Evolutionary conservation across 225 moss, liverwort and hornwort species (phyloP).

Genomic region (Polytrichum formosum): DNA sequence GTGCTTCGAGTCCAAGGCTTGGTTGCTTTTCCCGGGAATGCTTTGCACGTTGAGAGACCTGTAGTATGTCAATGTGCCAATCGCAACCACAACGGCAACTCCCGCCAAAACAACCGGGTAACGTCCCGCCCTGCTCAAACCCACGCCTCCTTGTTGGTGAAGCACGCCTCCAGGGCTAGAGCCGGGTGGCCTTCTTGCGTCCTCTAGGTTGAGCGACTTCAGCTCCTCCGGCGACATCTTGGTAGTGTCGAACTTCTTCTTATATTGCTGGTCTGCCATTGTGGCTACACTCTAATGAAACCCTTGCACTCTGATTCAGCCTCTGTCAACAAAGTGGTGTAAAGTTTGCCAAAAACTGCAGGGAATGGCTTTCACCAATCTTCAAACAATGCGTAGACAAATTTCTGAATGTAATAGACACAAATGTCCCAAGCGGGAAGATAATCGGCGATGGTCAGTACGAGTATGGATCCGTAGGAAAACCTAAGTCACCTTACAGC

Average conservation of each 20-base stretch:
- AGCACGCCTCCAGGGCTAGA: conserved; percentile 50
- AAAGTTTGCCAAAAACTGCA: no score
- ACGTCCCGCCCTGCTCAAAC: conserved; percentile 33
- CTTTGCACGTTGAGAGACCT: conserved; percentile 29
- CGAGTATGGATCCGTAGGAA: no score
- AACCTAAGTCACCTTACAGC: no score
- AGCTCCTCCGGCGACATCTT: conserved; percentile 58
- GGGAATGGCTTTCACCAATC: no score
- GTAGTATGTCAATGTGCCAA: conserved; percentile 56
- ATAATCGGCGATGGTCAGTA: no score
- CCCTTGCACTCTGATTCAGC: no score
- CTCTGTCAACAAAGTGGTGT: no score
- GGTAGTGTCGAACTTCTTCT: conserved; percentile 46
- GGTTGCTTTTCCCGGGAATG: conserved; percentile 25
- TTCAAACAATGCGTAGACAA: no score
- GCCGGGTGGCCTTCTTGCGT: conserved; percentile 55
- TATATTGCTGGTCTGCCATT: conserved; percentile 6
- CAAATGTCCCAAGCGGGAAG: no score
- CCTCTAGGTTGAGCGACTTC: conserved; percentile 34
- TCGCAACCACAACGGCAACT: conserved; percentile 43
- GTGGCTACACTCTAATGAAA: background rate
- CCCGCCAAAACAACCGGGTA: conserved; percentile 58
- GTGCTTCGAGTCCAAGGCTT: conserved; percentile 26
- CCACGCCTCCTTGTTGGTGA: conserved; percentile 56
- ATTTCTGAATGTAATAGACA: no score